These are phyloP conservation scores for Atkinsonella hypoxylon DNA, from an alignment of 2,329 filamentous ascomycete genomes.

Conservation along the genomic window DNA sequence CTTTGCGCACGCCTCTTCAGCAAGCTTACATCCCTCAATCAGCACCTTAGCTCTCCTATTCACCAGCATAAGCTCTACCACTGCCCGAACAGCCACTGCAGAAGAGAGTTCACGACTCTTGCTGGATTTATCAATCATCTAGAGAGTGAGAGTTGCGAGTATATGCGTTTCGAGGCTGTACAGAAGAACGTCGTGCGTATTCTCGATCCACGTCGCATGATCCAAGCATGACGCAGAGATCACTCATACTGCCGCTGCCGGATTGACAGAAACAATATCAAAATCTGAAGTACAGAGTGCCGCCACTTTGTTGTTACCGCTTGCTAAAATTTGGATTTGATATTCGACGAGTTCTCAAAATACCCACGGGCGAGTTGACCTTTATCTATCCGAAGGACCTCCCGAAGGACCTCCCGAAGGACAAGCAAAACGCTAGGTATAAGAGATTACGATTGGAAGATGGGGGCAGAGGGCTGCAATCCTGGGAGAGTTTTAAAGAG, in stretches of 20 bases:
- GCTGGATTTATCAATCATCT: background rate
- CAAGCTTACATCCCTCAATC: background rate
- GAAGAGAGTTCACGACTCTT: background rate
- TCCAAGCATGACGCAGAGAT: conserved; percentile 10
- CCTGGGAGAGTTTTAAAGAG: no score
- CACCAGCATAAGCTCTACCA: background rate
- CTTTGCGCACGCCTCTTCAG: background rate
- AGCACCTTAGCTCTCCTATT: background rate
- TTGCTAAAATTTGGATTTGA: no score
- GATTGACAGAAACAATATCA: background rate
- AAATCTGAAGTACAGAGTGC: no score
- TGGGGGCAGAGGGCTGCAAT: no score
- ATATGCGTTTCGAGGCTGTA: background rate
- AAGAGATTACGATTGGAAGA: no score
- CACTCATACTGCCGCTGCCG: conserved; percentile 13
- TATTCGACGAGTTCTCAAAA: no score
- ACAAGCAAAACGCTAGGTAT: no score
- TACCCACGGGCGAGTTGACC: no score
- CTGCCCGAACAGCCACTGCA: background rate
- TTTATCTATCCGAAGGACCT: no score
- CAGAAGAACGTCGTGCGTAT: background rate
- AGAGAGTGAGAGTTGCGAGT: background rate
- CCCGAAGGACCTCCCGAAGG: no score
- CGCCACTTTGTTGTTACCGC: no score
- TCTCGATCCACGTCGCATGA: background rate